A percentile compares a stretch with the other conserved stretches of the same genome.
phyloP scores from a whole-genome alignment of 768 basidiomycete species.

The Rhodotorula kratochvilovae region DNA sequence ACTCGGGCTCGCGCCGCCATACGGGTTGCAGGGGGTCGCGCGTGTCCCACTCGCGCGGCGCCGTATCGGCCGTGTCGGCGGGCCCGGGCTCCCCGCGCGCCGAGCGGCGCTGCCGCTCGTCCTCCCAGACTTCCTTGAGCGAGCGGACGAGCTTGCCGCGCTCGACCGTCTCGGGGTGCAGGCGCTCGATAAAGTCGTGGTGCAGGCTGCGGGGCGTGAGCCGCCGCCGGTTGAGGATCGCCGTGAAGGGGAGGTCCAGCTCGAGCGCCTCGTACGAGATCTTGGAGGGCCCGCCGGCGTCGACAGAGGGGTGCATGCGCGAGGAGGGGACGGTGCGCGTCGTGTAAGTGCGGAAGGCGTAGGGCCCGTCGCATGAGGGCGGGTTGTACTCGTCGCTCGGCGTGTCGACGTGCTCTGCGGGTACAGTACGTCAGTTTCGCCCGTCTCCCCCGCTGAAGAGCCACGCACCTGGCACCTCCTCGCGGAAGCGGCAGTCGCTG shows the following conservation, averaged over 20 bases:
- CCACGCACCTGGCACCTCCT: constrained; percentile 48
- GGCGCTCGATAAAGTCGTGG: constrained; percentile 62
- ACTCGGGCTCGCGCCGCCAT: constrained; percentile 51
- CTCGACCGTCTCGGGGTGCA: constrained; percentile 52
- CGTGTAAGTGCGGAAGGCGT: constrained; percentile 42
- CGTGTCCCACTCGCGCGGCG: constrained; percentile 13
- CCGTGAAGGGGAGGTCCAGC: constrained; percentile 71
- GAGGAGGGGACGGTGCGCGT: constrained; percentile 42
- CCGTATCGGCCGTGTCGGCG: constrained; percentile 22
- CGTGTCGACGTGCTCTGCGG: constrained; percentile 7
- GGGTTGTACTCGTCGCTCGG: constrained; percentile 20
- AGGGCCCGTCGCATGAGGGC: constrained; percentile 14
- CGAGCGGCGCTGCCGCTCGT: constrained; percentile 71
- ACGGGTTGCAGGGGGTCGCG: not conserved
- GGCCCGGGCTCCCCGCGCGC: constrained; percentile 37
- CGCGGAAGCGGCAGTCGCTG: constrained; percentile 52
- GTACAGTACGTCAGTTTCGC: not conserved
- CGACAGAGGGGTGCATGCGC: constrained; percentile 42
- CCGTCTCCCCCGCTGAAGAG: not conserved
- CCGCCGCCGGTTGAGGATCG: constrained; percentile 76
- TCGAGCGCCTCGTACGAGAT: constrained; percentile 58
- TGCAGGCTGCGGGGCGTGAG: constrained; percentile 65
- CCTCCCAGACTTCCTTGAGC: constrained; percentile 93
- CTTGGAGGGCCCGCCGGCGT: constrained; percentile 43
- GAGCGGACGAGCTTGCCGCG: constrained; percentile 73